A percentile compares a stretch with the other conserved stretches of the same genome.
These are phyloP conservation scores for Clarkia xantiana DNA, from an alignment of 345 rosid genomes.

Conservation along the genomic window DNA sequence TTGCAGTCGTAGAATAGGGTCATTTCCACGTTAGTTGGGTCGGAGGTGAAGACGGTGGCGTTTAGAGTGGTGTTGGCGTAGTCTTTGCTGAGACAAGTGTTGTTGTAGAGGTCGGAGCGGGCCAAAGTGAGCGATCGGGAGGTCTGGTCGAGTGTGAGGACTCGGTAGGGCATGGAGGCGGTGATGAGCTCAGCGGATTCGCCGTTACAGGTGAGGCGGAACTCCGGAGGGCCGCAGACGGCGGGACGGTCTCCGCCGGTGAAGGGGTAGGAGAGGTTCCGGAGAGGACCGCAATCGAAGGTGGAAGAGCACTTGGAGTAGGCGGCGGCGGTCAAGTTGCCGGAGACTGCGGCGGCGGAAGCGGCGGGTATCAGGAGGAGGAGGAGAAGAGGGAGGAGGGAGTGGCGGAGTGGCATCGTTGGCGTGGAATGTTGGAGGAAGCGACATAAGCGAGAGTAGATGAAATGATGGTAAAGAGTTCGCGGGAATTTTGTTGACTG, in stretches of 20 bases:
- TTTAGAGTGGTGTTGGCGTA: conserved; percentile 16
- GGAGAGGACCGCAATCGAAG: conserved; percentile 24
- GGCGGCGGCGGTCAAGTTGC: neutral
- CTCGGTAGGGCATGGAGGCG: conserved; percentile 13
- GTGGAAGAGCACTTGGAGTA: conserved; percentile 9
- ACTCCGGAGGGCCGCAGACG: conserved; percentile 28
- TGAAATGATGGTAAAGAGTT: neutral
- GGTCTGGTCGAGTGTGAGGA: conserved; percentile 13
- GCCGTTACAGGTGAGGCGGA: conserved; percentile 18
- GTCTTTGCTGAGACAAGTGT: conserved; percentile 10
- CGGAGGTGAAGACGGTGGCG: conserved; percentile 6
- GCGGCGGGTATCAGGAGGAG: neutral
- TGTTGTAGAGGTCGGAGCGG: conserved; percentile 15
- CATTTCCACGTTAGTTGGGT: neutral
- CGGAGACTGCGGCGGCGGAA: neutral
- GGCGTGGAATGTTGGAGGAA: neutral
- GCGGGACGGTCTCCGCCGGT: conserved; percentile 30
- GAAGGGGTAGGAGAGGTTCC: conserved; percentile 29
- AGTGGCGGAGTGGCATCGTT: neutral
- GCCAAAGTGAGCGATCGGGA: conserved; percentile 12
- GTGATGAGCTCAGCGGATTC: conserved; percentile 6
- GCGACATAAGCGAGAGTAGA: neutral
- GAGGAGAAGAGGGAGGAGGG: neutral
- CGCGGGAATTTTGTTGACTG: neutral
- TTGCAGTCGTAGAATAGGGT: conserved; percentile 19